Percentiles rank a stretch among this genome's conserved stretches.
Conservation (phyloP, 345 rosid species). For the Euclidium syriacum region DNA sequence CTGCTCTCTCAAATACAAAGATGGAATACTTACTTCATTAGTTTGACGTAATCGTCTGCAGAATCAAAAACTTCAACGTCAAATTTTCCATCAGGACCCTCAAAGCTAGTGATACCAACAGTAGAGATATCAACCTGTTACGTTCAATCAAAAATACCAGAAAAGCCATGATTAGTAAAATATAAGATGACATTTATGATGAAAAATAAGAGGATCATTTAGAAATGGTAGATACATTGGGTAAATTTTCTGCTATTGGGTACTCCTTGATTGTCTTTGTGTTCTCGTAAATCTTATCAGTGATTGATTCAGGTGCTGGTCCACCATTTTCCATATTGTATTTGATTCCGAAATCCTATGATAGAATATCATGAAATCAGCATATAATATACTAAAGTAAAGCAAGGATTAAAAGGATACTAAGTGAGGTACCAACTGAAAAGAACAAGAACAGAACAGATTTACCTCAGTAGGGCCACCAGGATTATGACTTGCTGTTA, state of each 20-base stretch:
- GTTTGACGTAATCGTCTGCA: constrained; percentile 70
- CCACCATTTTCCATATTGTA: constrained; percentile 98
- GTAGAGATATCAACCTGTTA: constrained; percentile 68
- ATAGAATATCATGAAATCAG: background rate
- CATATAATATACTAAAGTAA: background rate
- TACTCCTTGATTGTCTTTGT: constrained; percentile 81
- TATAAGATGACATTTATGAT: background rate
- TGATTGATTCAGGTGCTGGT: constrained; percentile 89
- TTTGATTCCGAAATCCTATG: constrained; percentile 90
- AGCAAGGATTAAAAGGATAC: background rate
- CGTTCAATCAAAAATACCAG: background rate
- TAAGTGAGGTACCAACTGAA: background rate
- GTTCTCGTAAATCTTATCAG: constrained; percentile 87
- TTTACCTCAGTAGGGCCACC: constrained; percentile 99
- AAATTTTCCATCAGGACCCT: constrained; percentile 75
- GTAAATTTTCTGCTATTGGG: constrained; percentile 62
- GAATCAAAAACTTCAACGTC: constrained; percentile 93
- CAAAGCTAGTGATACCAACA: constrained; percentile 55
- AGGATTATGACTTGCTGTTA: constrained; percentile 98
- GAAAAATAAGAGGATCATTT: background rate
- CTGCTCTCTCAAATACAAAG: background rate
- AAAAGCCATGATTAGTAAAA: background rate
- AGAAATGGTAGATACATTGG: constrained; percentile 39
- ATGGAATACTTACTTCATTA: constrained; percentile 67
- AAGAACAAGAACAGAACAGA: constrained; percentile 16